A percentile compares a stretch with the other conserved stretches of the same genome.
Evolutionary conservation across 2,329 filamentous ascomycete genomes (phyloP).

Genomic region (Claviceps sp.): DNA sequence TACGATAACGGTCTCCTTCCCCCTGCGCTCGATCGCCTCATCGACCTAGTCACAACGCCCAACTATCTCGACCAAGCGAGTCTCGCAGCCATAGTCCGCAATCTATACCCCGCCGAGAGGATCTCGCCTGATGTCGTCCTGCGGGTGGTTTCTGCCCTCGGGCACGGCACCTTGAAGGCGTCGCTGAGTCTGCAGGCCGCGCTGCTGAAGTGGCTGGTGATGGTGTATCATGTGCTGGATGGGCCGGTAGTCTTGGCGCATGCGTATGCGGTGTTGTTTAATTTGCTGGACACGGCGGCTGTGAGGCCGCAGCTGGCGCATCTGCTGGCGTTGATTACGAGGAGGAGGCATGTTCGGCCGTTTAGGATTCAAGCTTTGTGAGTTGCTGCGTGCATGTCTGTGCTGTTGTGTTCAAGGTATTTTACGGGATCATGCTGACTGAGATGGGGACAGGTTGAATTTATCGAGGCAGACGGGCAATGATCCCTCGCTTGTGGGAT

Average conservation of each 20-base stretch:
- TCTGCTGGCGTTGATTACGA: constrained; percentile 63
- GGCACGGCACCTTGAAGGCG: constrained; percentile 64
- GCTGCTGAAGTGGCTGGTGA: constrained; percentile 65
- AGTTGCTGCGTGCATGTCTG: not conserved
- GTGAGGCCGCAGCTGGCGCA: constrained; percentile 60
- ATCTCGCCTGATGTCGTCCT: constrained; percentile 49
- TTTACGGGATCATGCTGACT: not conserved
- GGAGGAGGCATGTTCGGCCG: constrained; percentile 70
- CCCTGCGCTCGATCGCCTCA: constrained; percentile 44
- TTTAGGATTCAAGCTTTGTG: constrained; percentile 71
- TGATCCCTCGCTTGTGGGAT: constrained; percentile 59
- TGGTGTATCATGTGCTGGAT: constrained; percentile 60
- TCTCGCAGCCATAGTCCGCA: constrained; percentile 53
- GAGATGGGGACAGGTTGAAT: constrained; percentile 29
- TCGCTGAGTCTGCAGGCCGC: constrained; percentile 55
- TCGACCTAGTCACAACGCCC: constrained; percentile 53
- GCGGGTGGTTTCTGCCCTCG: constrained; percentile 58
- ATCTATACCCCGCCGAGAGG: constrained; percentile 58
- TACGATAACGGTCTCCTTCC: constrained; percentile 56
- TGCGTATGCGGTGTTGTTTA: constrained; percentile 66
- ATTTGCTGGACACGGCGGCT: constrained; percentile 67
- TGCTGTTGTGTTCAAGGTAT: too few relatives aligned
- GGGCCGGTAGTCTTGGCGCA: constrained; percentile 49
- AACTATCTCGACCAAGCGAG: constrained; percentile 66
- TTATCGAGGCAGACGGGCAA: constrained; percentile 50